Evolutionary conservation across 345 rosid genomes (phyloP), one percentile per base, ranked within the genome.

Genomic region (Crucihimalaya himalaica): DNA sequence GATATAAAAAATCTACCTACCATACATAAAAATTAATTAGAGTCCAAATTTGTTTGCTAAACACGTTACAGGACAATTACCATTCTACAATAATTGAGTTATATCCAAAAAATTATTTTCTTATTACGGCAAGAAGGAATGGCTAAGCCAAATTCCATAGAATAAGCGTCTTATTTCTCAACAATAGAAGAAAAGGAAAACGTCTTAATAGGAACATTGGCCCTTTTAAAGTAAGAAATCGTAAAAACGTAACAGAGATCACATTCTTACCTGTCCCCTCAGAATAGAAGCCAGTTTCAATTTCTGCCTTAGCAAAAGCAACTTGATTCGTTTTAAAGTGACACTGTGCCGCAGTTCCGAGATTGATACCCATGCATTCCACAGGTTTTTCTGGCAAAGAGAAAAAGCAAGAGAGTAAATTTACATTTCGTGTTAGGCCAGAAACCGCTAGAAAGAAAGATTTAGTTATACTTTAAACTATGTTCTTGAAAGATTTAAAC

Each of bases 331-430:
- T 76, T 86, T 96, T 46, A 83, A 78, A 75, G 81, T 84, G 39
- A 96, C 97, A 15, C 93, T 89, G 83, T 96, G 98, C 21, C 83
- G 91, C 71, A 96, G 79, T 71, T 83, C 85, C 68, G 90, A 83
- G 69, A 81, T 90, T 64, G 85, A 77, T 66, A 84, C 69, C 84
- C 87, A 84, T 71, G 98, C 88, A 77, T 69, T 84, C 72, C 81
- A 84, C 50, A 96, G 69, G 66, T 85, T 88, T 88, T 81, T 85
- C 99, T 92, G 92, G 57, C 61, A 70, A 45, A 63, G 15, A 63
- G n/a, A 34, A 68, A 62, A 31, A 20, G 72, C 56, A 40, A 66
- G 8, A 61, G 69, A 18, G 63, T 3, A 12, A n/a, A 60, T 19
- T 75, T 10, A 58, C 61, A 48, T 12, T n/a, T 6, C 43, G 27